phyloP scores from a whole-genome alignment of 169 alveolate species.

The Plasmodium falciparum region DNA sequence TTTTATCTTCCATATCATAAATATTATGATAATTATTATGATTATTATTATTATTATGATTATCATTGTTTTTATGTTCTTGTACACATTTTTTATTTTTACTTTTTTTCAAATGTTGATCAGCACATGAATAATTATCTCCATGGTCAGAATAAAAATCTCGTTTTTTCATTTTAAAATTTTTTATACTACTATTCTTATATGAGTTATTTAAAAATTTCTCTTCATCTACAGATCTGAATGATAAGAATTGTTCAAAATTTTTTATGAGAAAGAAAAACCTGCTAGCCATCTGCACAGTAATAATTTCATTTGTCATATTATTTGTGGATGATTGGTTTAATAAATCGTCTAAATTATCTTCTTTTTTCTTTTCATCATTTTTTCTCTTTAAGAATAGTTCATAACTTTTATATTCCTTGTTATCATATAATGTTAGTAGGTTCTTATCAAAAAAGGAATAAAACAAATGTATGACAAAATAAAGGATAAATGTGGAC shows the following conservation, averaged over 20 bases:
- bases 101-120: too few species aligned
- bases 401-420: constrained; percentile 6
- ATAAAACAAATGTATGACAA: constrained; percentile 68
- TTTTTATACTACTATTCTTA: not conserved
- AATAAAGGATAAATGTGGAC: constrained; percentile 44
- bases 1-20: not conserved
- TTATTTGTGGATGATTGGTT: not conserved
- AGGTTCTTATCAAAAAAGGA: constrained; percentile 53
- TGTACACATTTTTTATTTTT: too few species aligned
- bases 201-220: not conserved
- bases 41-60: not conserved
- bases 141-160: too few species aligned
- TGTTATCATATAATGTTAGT: constrained; percentile 6
- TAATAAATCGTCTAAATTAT: not conserved
- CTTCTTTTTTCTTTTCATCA: not conserved
- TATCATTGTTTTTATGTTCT: too few species aligned
- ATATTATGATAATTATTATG: not conserved
- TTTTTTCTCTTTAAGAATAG: constrained; percentile 25
- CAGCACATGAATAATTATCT: too few species aligned
- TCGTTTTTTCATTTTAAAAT: not conserved
- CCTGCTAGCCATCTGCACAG: constrained; percentile 59
- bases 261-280: constrained; percentile 45
- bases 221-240: constrained; percentile 34
- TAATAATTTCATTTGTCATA: constrained; percentile 20
- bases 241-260: constrained; percentile 36